Evolutionary conservation across 495 filamentous ascomycete species (phyloP), one percentile per base, ranked within the genome.

Genomic region (Penicillium malachiteum): DNA sequence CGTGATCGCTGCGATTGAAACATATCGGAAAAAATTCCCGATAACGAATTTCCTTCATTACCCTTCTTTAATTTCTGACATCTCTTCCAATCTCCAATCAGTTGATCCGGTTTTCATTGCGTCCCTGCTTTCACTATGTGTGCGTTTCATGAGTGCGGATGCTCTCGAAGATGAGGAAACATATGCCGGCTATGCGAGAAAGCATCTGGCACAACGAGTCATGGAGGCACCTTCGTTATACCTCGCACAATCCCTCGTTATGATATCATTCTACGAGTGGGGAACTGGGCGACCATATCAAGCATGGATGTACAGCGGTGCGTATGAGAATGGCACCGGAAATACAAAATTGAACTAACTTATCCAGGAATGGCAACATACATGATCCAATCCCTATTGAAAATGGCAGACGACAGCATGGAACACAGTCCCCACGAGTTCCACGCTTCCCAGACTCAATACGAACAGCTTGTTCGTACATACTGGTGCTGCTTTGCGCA

Each of bases 281-380:
- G 74, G 74, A 0, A 69, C 71, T 4, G 71, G 74, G 3, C 66
- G 67, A n/a, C 71, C 74, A 2, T 77, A 77, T 50, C 71, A 72
- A 45, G 72, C 74, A 2, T 77, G 74, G 74, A 77, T 77, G 74
- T 77, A 77, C 45, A 77, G 72, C 35, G 74, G 73, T 76, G 64
- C 14, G 57, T 56, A 18, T 7, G 13, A 32, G 5, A 30, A 32
- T 17, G 7, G 33, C 32, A 31, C n/a, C 5, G 17, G 21, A 12
- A 40, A 34, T 45, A 11, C 13, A 41, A 10, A 40, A 21, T 37
- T 1, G 13, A 17, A 16, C 51, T 57, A 12, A 63, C 31, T 37
- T 30, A 35, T 0, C n/a, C 42, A 76, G 73, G 74, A 26, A 77
- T 77, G 74, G 74, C 74, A 5, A 77, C 72, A 0, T 77, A 77